phyloP scores from a whole-genome alignment of 1,284 basidiomycete species.

The Kalmanozyma brasiliensis region DNA sequence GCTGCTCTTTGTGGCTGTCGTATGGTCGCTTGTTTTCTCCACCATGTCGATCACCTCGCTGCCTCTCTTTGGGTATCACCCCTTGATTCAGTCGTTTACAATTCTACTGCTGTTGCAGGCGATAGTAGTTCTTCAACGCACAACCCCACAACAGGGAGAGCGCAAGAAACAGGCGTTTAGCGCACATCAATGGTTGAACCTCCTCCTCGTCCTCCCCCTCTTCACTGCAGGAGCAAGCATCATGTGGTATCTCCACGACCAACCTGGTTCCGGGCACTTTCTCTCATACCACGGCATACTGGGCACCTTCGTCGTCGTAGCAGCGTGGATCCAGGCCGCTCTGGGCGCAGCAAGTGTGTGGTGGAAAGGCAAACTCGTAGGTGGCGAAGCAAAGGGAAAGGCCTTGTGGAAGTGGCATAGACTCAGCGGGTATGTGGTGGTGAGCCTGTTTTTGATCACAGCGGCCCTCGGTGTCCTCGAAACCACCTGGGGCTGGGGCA shows the following conservation, averaged over 20 bases:
- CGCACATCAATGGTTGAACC: constrained; percentile 46
- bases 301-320: constrained; percentile 33
- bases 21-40: constrained; percentile 46
- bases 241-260: constrained; percentile 61
- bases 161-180: constrained; percentile 39
- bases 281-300: constrained; percentile 57
- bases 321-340: constrained; percentile 54
- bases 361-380: constrained; percentile 45
- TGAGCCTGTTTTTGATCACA: constrained; percentile 44
- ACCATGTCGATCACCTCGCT: constrained; percentile 24
- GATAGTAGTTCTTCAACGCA: constrained; percentile 55
- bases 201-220: constrained; percentile 48
- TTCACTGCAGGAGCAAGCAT: constrained; percentile 55
- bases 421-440: constrained; percentile 48
- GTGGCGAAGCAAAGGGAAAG: constrained; percentile 45
- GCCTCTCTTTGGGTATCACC: constrained; percentile 60
- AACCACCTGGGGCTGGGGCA: constrained; percentile 45
- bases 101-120: constrained; percentile 52
- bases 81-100: constrained; percentile 49
- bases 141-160: constrained; percentile 12
- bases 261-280: constrained; percentile 43
- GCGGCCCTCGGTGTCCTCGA: constrained; percentile 41
- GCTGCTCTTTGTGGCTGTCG: constrained; percentile 45
- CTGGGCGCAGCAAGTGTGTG: constrained; percentile 55
- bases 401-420: constrained; percentile 52